Conservation (phyloP, 2,329 filamentous ascomycete genomes). For the Thelonectria discophora region DNA sequence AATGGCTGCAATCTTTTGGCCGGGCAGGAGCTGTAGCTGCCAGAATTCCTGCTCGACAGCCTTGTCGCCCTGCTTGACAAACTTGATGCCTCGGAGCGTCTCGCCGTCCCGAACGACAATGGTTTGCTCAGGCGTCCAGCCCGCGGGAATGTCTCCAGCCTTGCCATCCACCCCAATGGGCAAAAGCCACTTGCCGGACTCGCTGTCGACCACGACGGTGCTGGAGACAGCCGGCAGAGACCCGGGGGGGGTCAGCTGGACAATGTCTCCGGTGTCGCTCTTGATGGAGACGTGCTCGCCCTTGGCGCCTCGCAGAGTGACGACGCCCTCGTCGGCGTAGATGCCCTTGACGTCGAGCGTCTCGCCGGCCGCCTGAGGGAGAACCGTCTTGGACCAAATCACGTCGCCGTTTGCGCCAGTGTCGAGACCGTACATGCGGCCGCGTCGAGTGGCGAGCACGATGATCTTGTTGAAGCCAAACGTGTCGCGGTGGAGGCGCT, state of each 20-base stretch:
- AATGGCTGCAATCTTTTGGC: slow-evolving; percentile 74
- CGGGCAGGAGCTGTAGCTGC: slow-evolving; percentile 74
- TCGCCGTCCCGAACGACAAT: slow-evolving; percentile 62
- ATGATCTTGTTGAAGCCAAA: slow-evolving; percentile 92
- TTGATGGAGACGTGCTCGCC: slow-evolving; percentile 70
- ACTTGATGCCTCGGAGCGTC: slow-evolving; percentile 64
- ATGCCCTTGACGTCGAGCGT: slow-evolving; percentile 75
- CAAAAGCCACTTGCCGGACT: slow-evolving; percentile 62
- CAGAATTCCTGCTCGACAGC: slow-evolving; percentile 66
- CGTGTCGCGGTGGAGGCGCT: slow-evolving; percentile 69
- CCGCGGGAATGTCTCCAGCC: slow-evolving; percentile 55
- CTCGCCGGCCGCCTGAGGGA: slow-evolving; percentile 62
- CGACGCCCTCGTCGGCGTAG: slow-evolving; percentile 64
- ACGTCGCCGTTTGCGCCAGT: slow-evolving; percentile 77
- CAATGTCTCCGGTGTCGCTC: slow-evolving; percentile 60
- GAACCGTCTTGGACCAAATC: slow-evolving; percentile 76
- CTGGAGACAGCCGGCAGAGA: slow-evolving; percentile 43
- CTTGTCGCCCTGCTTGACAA: slow-evolving; percentile 53
- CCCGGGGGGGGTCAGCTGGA: slow-evolving; percentile 55
- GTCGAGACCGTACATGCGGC: slow-evolving; percentile 82
- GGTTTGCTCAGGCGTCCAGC: slow-evolving; percentile 60
- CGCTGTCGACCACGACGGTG: slow-evolving; percentile 62
- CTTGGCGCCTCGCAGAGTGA: slow-evolving; percentile 66
- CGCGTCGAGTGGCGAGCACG: slow-evolving; percentile 80
- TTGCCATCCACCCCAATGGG: slow-evolving; percentile 61